Evolutionary conservation across 345 rosid genomes (phyloP).

Genomic region (Arabidopsis arenosa): DNA sequence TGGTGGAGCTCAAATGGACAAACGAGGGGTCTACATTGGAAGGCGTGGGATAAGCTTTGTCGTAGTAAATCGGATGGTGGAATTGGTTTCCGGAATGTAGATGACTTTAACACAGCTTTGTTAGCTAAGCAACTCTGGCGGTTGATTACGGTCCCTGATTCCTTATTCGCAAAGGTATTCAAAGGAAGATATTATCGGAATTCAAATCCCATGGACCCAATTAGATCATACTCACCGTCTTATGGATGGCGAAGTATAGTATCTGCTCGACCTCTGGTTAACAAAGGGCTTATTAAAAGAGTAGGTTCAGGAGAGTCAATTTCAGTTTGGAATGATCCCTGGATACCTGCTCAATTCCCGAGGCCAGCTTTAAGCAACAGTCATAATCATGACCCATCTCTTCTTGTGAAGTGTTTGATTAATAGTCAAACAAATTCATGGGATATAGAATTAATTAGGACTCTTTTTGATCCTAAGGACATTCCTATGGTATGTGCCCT

Average conservation of each 20-base stretch:
- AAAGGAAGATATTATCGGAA: not conserved
- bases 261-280: not conserved
- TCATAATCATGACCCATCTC: too few species aligned
- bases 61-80: not conserved
- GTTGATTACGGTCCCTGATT: not conserved
- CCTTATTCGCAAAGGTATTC: not conserved
- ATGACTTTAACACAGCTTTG: not conserved
- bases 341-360: not conserved
- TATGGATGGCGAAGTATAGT: not conserved
- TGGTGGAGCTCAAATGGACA: not conserved
- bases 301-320: not conserved
- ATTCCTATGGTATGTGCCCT: too few species aligned
- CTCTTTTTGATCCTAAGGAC: too few species aligned
- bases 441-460: too few species aligned
- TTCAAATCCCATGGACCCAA: rapidly evolving
- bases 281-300: not conserved
- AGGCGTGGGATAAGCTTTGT: not conserved
- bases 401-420: too few species aligned
- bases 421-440: too few species aligned
- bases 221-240: not conserved
- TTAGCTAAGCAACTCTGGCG: not conserved
- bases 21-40: not conserved
- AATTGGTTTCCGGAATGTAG: not conserved
- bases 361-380: not conserved
- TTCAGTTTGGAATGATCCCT: not conserved